phyloP scores from a whole-genome alignment of 2,329 filamentous ascomycete species.

The Sporothrix humicola region DNA sequence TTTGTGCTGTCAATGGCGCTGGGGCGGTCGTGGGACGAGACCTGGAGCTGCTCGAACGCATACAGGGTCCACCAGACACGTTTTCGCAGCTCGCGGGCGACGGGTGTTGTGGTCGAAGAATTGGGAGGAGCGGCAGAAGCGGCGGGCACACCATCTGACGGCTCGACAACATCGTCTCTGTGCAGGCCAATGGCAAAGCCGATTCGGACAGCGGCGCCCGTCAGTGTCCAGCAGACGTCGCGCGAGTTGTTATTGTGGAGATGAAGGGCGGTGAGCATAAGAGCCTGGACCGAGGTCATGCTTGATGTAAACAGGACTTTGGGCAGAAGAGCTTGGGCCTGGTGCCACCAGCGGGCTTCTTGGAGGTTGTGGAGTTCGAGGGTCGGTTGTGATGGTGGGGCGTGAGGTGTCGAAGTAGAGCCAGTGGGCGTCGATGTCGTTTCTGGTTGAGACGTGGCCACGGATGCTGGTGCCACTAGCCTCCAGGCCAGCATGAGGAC shows the following conservation, averaged over 20 bases:
- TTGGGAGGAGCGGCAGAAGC: background rate
- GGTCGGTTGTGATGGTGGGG: background rate
- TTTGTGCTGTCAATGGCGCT: conserved; percentile 47
- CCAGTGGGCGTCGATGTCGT: background rate
- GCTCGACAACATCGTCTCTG: conserved; percentile 46
- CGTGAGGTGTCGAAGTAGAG: no score
- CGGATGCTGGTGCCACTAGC: background rate
- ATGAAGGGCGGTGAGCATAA: conserved; percentile 50
- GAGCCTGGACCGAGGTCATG: conserved; percentile 48
- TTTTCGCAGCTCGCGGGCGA: conserved; percentile 43
- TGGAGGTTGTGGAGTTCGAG: conserved; percentile 38
- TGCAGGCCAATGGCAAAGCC: conserved; percentile 52
- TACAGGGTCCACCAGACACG: conserved; percentile 45
- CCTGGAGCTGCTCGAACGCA: conserved; percentile 48
- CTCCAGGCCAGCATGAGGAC: conserved; percentile 49
- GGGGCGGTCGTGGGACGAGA: conserved; percentile 52
- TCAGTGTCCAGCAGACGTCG: conserved; percentile 51
- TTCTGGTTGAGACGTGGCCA: background rate
- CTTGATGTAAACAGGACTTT: conserved; percentile 52
- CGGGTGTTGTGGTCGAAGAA: conserved; percentile 39
- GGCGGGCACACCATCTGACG: background rate
- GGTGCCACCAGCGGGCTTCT: conserved; percentile 51
- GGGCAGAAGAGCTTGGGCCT: conserved; percentile 49
- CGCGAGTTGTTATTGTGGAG: conserved; percentile 53
- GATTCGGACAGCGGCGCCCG: conserved; percentile 50